A percentile compares a stretch with the other conserved stretches of the same genome.
These are phyloP conservation scores for Tylopilus intermedius DNA, from an alignment of 768 basidiomycete species.

Conservation along the genomic window DNA sequence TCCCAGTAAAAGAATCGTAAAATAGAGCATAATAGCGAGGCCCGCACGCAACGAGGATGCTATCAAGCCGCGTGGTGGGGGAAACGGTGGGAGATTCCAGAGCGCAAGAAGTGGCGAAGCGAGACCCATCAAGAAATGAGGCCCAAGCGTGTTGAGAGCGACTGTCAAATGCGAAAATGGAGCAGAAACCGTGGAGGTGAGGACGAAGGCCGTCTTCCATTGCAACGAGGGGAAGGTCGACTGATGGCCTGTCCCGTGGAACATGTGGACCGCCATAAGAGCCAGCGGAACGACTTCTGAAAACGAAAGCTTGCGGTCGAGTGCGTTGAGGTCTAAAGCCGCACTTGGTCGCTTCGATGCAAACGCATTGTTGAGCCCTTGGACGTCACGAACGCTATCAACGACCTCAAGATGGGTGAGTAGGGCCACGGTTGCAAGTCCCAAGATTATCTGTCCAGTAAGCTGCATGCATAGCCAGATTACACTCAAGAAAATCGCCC, in stretches of 20 bases:
- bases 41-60: constrained; percentile 47
- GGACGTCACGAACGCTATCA: constrained; percentile 76
- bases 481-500: constrained; percentile 57
- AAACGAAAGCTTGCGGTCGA: constrained; percentile 45
- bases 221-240: constrained; percentile 84
- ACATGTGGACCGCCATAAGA: constrained; percentile 69
- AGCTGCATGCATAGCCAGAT: constrained; percentile 60
- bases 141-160: constrained; percentile 71
- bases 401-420: constrained; percentile 76
- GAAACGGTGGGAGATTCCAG: constrained; percentile 77
- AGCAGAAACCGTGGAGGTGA: constrained; percentile 64
- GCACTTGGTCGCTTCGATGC: constrained; percentile 44
- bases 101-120: constrained; percentile 67
- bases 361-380: constrained; percentile 48
- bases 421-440: constrained; percentile 57
- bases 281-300: constrained; percentile 69
- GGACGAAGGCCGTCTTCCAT: constrained; percentile 91
- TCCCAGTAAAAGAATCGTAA: constrained; percentile 57
- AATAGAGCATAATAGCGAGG: constrained; percentile 68
- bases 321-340: constrained; percentile 29
- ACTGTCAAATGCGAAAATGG: constrained; percentile 73
- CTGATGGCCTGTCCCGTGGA: constrained; percentile 91
- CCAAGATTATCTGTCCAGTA: constrained; percentile 76
- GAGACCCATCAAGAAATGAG: constrained; percentile 60
- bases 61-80: constrained; percentile 25